phyloP scores from a whole-genome alignment of 73 alveolate genomes.

The Tetrahymena malaccensis region DNA sequence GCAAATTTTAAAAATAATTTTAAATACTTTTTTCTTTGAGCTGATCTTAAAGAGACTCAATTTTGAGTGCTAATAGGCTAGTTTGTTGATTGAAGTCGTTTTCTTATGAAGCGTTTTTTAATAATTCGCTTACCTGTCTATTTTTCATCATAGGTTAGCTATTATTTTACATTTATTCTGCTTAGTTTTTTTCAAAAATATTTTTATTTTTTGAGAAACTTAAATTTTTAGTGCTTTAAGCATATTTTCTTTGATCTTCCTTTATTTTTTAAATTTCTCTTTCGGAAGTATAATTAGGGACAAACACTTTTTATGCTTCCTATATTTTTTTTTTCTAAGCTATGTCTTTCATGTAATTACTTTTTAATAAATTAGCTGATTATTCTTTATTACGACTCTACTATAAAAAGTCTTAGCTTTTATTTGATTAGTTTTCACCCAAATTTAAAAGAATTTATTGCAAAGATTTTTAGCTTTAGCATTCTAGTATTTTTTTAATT shows the following conservation, averaged over 20 bases:
- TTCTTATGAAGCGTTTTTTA: background rate
- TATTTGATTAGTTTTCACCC: background rate
- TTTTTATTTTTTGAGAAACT: background rate
- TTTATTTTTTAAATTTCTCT: background rate
- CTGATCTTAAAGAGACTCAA: too few relatives aligned
- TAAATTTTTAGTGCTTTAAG: background rate
- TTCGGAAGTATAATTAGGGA: background rate
- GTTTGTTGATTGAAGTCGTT: background rate
- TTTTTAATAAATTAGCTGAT: background rate
- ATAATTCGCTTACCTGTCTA: background rate
- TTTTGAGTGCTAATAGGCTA: too few relatives aligned
- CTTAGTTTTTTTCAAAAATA: background rate
- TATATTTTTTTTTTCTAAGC: background rate
- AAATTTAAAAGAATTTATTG: background rate
- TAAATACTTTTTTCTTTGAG: too few relatives aligned
- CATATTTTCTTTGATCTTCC: background rate
- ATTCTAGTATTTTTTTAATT: background rate
- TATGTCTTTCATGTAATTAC: background rate
- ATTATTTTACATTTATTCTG: background rate
- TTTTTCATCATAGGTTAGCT: background rate
- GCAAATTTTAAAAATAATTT: too few relatives aligned
- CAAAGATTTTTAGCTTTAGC: background rate
- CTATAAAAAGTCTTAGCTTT: background rate
- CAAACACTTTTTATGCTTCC: background rate
- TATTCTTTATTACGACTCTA: background rate